These are phyloP conservation scores for Globisporangium alternatum DNA, from an alignment of 352 stramenopile species.

Conservation along the genomic window DNA sequence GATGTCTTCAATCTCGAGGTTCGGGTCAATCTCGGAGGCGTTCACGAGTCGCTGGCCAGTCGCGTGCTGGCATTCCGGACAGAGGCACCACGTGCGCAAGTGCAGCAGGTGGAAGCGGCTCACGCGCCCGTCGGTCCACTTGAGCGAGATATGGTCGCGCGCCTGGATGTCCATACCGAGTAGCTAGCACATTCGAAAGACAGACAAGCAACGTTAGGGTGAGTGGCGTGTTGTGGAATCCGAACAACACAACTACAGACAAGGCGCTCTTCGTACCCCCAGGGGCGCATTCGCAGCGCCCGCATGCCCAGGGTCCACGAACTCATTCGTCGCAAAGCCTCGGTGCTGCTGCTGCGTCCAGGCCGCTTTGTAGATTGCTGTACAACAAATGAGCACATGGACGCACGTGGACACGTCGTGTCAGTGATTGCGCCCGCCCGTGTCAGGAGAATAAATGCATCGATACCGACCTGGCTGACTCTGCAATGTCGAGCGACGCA, in stretches of 20 bases:
- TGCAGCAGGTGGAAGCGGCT: constrained; percentile 78
- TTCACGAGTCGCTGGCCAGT: constrained; percentile 85
- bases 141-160: constrained; percentile 71
- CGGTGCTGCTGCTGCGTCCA: constrained; percentile 10
- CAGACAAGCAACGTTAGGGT: background rate
- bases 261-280: constrained; percentile 7
- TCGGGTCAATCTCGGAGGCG: constrained; percentile 48
- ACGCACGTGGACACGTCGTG: background rate
- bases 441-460: background rate
- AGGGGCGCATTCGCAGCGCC: background rate
- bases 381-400: background rate
- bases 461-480: constrained; percentile 5
- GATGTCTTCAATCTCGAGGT: constrained; percentile 69
- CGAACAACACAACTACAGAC: background rate
- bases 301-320: constrained; percentile 8
- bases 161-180: constrained; percentile 67
- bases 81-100: constrained; percentile 76
- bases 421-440: background rate
- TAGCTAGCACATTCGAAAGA: constrained; percentile 29
- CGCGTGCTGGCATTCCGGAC: constrained; percentile 61
- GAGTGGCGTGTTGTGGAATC: background rate
- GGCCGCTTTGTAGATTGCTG: background rate
- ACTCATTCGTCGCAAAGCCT: constrained; percentile 30
- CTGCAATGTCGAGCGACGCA: background rate
- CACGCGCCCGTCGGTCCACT: constrained; percentile 66